Base-by-base conservation (phyloP, 177 flowering plant genomes). In the Tripterygium wilfordii region DNA sequence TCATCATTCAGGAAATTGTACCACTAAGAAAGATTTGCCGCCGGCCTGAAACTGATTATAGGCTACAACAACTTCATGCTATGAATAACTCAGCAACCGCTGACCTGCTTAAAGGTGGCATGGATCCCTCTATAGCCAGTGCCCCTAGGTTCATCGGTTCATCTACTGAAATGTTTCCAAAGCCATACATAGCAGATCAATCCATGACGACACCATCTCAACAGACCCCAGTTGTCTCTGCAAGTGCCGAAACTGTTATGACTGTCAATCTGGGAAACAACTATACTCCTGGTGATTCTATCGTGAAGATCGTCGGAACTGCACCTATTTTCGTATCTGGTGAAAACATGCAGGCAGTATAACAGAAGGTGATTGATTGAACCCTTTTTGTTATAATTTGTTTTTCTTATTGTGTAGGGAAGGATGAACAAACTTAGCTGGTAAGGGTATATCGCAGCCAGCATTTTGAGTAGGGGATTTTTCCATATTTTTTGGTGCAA, bases 1-100 rank as follows among this genome's bases (percentile, higher is more conserved):
- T n/a, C n/a, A n/a, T n/a, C n/a, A n/a, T 36, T 23, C 67, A 88
- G 98, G 98, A 91, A 72, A 85, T 91, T 47, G 98, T 88, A 45
- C 96, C 92, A 0, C 65, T 91, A 39, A 69, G 86, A 51, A 91
- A 91, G 71, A 66, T 91, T 18, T 91, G 98, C 53, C 95, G 98
- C 42, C 77, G 98, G 49, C 98, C 98, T 18, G 98, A 91, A 64
- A 88, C 95, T 51, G 95, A 91, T 68, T 71, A 81, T 49, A 72
- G 98, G 60, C 55, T 91, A 76, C 96, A 80, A 48, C 83, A 73
- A 53, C 75, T 90, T 43, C 78, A 82, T 71, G 79, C 82, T 28
- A 51, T 67, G 26, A 80, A 67, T 60, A 76, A 74, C 8, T 42
- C 60, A 29, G 60, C 69, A 5, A 25, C 64, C 2, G 14, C 43